These are phyloP conservation scores for Acaromyces ingoldii DNA, from an alignment of 1,284 basidiomycete species.

Conservation along the genomic window DNA sequence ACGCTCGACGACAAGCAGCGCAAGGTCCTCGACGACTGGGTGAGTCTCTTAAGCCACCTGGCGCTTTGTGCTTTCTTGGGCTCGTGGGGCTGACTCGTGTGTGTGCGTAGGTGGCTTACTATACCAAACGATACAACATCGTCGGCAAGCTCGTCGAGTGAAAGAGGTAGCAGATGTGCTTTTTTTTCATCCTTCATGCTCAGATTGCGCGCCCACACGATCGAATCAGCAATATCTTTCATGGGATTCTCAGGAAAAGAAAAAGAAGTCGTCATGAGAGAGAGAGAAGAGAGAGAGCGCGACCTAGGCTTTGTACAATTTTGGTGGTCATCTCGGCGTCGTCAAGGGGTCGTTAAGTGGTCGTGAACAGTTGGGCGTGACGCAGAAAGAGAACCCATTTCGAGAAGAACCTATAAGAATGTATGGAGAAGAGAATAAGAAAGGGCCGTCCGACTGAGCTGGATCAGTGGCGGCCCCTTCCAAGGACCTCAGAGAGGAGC, in stretches of 20 bases:
- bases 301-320: not conserved
- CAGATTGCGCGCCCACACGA: not conserved
- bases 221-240: not conserved
- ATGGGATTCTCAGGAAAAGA: too few species aligned
- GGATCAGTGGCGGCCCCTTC: not conserved
- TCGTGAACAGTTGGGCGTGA: too few species aligned
- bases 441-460: not conserved
- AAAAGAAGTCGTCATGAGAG: not conserved
- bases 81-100: too few species aligned
- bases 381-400: too few species aligned
- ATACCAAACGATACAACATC: slow-evolving; percentile 50
- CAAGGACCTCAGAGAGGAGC: slow-evolving; percentile 16
- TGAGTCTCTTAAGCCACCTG: slow-evolving; percentile 12
- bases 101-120: slow-evolving; percentile 40
- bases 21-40: slow-evolving; percentile 86
- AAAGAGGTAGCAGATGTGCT: not conserved
- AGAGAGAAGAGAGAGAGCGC: not conserved
- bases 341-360: not conserved
- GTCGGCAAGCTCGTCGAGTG: slow-evolving; percentile 37
- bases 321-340: too few species aligned
- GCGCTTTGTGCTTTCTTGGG: not conserved
- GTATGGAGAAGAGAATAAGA: not conserved
- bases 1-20: slow-evolving; percentile 67
- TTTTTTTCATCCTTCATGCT: not conserved
- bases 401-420: too few species aligned